Evolutionary conservation across 495 filamentous ascomycete genomes (phyloP).

Genomic region (Penicillium bovifimosum): DNA sequence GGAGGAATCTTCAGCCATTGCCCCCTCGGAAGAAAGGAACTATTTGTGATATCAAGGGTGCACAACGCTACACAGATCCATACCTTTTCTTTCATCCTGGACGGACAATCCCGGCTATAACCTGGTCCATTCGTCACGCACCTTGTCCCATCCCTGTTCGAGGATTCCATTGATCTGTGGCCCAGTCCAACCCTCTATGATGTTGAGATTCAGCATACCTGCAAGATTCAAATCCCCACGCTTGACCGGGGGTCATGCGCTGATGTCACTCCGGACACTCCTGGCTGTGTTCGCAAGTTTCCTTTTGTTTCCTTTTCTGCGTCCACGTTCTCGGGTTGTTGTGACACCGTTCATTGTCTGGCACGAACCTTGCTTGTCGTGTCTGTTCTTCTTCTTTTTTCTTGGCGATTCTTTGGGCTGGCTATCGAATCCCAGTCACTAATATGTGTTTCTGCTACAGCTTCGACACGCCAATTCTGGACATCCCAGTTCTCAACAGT

Average conservation of each 20-base stretch:
- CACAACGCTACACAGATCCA: constrained; percentile 22
- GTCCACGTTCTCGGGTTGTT: constrained; percentile 23
- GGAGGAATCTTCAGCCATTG: constrained; percentile 10
- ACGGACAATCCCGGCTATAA: constrained; percentile 20
- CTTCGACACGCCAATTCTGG: constrained; percentile 30
- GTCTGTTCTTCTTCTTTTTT: not conserved
- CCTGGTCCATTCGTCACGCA: constrained; percentile 21
- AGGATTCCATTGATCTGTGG: constrained; percentile 12
- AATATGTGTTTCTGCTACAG: constrained; percentile 24
- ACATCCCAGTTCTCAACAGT: constrained; percentile 30
- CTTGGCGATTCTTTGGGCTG: constrained; percentile 6
- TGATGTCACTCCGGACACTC: constrained; percentile 20
- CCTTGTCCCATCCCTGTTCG: constrained; percentile 21
- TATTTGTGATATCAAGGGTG: constrained; percentile 11
- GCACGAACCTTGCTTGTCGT: constrained; percentile 6
- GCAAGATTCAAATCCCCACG: constrained; percentile 15
- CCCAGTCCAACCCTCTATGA: constrained; percentile 9
- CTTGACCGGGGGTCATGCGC: constrained; percentile 1
- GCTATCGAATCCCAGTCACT: constrained; percentile 17
- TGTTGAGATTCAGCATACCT: constrained; percentile 7
- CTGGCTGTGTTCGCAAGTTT: constrained; percentile 18
- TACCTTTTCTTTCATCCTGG: constrained; percentile 19
- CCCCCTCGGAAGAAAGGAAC: constrained; percentile 22
- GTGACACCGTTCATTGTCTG: constrained; percentile 14
- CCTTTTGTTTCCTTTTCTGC: constrained; percentile 2